Evolutionary conservation across 73 alveolate genomes (phyloP).

Genomic region (Symbiodinium pilosum): DNA sequence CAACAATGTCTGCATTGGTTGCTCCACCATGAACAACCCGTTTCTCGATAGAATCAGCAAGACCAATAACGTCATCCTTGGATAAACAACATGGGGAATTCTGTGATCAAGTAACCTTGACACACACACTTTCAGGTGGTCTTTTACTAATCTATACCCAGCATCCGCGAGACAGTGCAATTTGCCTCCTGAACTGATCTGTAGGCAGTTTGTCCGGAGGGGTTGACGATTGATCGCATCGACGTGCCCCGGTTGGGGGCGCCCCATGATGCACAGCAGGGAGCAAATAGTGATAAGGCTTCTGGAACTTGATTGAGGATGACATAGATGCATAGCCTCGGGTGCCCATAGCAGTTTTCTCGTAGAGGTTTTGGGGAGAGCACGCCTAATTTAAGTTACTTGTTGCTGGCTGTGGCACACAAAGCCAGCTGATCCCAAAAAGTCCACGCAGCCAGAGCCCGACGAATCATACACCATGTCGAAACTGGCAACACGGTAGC

Average conservation of each 20-base stretch:
- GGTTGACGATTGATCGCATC: neutral
- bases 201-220: neutral
- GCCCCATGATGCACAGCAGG: neutral
- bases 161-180: neutral
- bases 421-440: no score
- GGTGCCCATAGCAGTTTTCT: neutral
- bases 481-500: neutral
- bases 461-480: neutral
- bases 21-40: conserved; percentile 26
- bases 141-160: neutral
- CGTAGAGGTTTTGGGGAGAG: neutral
- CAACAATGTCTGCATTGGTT: neutral
- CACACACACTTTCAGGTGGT: no score
- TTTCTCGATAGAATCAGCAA: neutral
- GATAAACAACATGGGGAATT: neutral
- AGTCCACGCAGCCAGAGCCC: no score
- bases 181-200: neutral
- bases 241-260: neutral
- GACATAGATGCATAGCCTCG: neutral
- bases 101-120: neutral
- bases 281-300: neutral
- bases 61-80: neutral
- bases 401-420: no score
- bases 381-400: neutral
- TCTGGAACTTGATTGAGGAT: neutral